Evolutionary conservation across 495 filamentous ascomycete genomes (phyloP), one percentile per base, ranked within the genome.

Genomic region (Podospora didyma): DNA sequence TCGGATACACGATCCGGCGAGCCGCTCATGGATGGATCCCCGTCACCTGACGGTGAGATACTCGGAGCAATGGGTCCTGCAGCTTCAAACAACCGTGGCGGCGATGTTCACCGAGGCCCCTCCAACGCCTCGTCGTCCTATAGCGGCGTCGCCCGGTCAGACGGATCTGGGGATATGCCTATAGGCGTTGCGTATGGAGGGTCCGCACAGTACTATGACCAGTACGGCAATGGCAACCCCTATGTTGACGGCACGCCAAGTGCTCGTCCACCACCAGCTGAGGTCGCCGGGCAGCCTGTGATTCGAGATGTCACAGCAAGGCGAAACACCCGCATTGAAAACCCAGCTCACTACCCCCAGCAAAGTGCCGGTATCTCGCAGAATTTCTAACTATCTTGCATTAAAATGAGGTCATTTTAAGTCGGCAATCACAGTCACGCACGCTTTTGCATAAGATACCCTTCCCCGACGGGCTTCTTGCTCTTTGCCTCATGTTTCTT

Each of bases 61-160:
- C 71, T 79, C 3, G 77, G 77, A 50, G 87, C 87, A 48, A 85
- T 96, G 68, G 93, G 90, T 21, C 90, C 90, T 0, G 71, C 77
- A 3, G 82, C 87, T 12, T 79, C 80, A 35, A 83, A 79, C 24
- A 89, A 86, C 71, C 79, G 82, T 19, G 75, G 67, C 22, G 75
- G 69, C 19, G 86, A 87, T 61, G 87, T 97, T 28, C 89, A 89
- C 59, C 88, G 94, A 37, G 94, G 94, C 2, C 88, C 93, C 14
- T 96, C 92, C 1, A 98, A 98, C 71, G 94, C 94, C 19, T 98
- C 94, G 2, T 97, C 94, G 1, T 90, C 89, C 10, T 98, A 98
- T 70, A 97, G 93, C 34, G 85, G 85, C 12, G 88, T 81, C 11
- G 86, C 86, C 44, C 82, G 83, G 46, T 97, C 95, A 2, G 92